Evolutionary conservation across 257 asterid genomes (phyloP).

Genomic region (Oldenlandia corymbosa): DNA sequence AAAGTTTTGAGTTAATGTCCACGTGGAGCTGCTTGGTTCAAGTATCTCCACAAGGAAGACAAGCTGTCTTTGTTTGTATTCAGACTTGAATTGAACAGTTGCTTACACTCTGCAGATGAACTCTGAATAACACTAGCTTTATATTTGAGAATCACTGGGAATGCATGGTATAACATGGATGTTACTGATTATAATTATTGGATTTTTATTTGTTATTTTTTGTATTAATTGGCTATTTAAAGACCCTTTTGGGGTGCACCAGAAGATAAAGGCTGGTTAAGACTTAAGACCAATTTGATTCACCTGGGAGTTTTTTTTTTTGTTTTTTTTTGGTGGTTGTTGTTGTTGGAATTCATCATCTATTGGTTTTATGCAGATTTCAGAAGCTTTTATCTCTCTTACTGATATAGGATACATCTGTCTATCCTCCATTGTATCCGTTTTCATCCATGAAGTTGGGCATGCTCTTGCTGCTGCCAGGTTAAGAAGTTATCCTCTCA

Average conservation of each 20-base stretch:
- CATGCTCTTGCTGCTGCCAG: constrained; percentile 97
- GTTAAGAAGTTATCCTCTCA: constrained; percentile 36
- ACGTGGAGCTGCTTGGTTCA: constrained; percentile 4
- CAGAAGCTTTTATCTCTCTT: constrained; percentile 50
- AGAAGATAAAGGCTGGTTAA: not conserved
- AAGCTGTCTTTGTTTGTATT: not conserved
- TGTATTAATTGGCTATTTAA: constrained; percentile 1
- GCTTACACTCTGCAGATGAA: not conserved
- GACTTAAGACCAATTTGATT: not conserved
- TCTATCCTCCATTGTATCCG: constrained; percentile 54
- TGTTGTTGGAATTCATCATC: no score
- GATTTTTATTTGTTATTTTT: not conserved
- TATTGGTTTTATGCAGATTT: constrained; percentile 41
- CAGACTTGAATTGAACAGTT: not conserved
- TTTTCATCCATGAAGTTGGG: constrained; percentile 80
- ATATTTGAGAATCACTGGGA: not conserved
- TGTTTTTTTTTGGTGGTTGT: no score
- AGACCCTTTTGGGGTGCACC: not conserved
- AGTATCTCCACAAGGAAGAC: not conserved
- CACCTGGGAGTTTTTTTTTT: no score
- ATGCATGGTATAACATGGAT: not conserved
- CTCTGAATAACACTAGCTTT: not conserved
- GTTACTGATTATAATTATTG: no score
- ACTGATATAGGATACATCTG: constrained; percentile 57
- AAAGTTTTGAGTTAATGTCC: no score